Conservation (phyloP, 495 filamentous ascomycete genomes). For the Aspergillus diversus region DNA sequence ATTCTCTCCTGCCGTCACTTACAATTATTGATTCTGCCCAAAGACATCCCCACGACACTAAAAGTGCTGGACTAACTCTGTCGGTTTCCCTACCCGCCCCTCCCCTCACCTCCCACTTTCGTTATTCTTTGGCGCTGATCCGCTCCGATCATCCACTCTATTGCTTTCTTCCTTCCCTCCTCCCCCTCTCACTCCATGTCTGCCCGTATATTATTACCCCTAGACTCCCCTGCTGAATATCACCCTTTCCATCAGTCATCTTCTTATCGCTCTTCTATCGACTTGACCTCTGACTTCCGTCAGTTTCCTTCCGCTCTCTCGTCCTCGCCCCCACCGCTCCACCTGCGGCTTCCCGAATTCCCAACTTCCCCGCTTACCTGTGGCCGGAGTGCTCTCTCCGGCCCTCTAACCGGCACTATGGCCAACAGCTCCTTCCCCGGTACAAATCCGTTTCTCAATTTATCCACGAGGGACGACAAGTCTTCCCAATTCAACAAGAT, state of each 20-base stretch:
- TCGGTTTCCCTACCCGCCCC: slow-evolving; percentile 34
- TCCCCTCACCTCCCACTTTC: slow-evolving; percentile 17
- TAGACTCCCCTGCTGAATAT: neutral
- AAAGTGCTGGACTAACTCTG: slow-evolving; percentile 11
- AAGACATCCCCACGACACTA: slow-evolving; percentile 2
- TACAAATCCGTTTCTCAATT: slow-evolving; percentile 58
- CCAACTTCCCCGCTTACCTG: slow-evolving; percentile 27
- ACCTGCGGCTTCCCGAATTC: slow-evolving; percentile 21
- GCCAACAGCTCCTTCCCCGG: slow-evolving; percentile 59
- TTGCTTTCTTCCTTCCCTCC: slow-evolving; percentile 10
- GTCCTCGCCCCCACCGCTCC: slow-evolving; percentile 17
- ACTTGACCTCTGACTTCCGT: slow-evolving; percentile 16
- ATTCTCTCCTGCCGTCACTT: neutral
- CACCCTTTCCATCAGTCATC: neutral
- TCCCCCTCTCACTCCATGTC: slow-evolving; percentile 16
- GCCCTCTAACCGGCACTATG: slow-evolving; percentile 44
- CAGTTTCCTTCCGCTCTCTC: slow-evolving; percentile 20
- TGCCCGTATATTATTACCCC: slow-evolving; percentile 10
- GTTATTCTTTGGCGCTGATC: slow-evolving; percentile 15
- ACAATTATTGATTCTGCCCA: neutral
- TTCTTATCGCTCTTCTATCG: slow-evolving; percentile 9
- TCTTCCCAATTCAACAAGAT: slow-evolving; percentile 51
- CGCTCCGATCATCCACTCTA: slow-evolving; percentile 6
- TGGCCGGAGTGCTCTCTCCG: slow-evolving; percentile 42
- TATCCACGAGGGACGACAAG: slow-evolving; percentile 36